A percentile compares a stretch with the other conserved stretches of the same genome.
phyloP scores from a whole-genome alignment of 352 stramenopile species.

The Globisporangium mamillatum region DNA sequence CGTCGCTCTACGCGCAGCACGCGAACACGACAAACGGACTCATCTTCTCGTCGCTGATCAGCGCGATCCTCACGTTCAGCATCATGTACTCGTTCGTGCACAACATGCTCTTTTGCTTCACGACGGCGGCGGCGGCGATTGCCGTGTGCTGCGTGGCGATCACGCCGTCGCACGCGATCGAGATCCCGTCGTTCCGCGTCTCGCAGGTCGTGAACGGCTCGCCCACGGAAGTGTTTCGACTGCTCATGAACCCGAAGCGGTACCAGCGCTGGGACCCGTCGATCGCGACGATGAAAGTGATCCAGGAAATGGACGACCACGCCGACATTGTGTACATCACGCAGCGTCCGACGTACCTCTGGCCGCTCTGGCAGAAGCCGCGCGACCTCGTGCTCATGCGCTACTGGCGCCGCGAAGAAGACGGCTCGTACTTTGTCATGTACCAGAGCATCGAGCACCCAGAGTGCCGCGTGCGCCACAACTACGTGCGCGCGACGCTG shows the following conservation, averaged over 20 bases:
- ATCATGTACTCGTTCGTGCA: conserved; percentile 84
- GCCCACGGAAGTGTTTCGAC: conserved; percentile 75
- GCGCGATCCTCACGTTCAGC: conserved; percentile 75
- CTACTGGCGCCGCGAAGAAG: conserved; percentile 87
- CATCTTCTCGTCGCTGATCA: conserved; percentile 58
- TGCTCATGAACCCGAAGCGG: conserved; percentile 84
- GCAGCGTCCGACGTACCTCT: conserved; percentile 79
- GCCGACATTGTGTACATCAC: conserved; percentile 89
- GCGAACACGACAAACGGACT: conserved; percentile 74
- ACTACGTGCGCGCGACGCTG: conserved; percentile 80
- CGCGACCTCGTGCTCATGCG: conserved; percentile 85
- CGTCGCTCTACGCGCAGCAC: conserved; percentile 79
- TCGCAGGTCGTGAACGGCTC: conserved; percentile 84
- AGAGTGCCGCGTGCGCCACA: conserved; percentile 82
- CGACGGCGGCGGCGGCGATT: conserved; percentile 59
- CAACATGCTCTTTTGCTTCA: conserved; percentile 82
- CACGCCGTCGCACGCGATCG: conserved; percentile 62
- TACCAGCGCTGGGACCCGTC: conserved; percentile 83
- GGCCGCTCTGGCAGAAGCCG: conserved; percentile 84
- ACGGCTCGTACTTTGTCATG: conserved; percentile 90
- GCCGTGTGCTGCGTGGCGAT: conserved; percentile 69
- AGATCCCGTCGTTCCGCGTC: conserved; percentile 82
- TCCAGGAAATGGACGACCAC: conserved; percentile 86
- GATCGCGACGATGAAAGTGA: conserved; percentile 75
- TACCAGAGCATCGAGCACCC: conserved; percentile 87